phyloP scores from a whole-genome alignment of 176 grass and related monocot genomes.

The Oryza officinalis region DNA sequence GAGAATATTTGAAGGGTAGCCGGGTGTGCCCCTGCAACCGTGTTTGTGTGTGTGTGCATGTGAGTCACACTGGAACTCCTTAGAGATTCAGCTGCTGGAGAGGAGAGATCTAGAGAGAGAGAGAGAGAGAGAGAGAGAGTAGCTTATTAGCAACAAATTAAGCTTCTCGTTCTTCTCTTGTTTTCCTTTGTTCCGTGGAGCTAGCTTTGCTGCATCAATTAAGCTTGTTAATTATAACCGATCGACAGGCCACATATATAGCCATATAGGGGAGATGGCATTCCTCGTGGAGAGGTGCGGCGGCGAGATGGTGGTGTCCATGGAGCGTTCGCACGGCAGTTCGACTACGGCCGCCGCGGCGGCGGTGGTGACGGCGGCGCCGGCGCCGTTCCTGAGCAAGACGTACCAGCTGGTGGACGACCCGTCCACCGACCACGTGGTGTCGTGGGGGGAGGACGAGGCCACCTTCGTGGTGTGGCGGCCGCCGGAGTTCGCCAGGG shows the following conservation, averaged over 20 bases:
- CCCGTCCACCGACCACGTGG: slow-evolving; percentile 66
- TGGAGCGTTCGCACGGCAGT: slow-evolving; percentile 39
- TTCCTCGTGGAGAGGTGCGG: slow-evolving; percentile 45
- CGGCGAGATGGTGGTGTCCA: slow-evolving; percentile 40
- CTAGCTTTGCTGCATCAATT: background rate
- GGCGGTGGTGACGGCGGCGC: slow-evolving; percentile 7
- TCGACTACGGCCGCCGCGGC: no score
- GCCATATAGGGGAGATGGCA: slow-evolving; percentile 4
- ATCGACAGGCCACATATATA: no score
- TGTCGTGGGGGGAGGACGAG: slow-evolving; percentile 78
- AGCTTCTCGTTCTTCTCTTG: background rate
- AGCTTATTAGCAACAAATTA: background rate
- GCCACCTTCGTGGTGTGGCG: slow-evolving; percentile 83
- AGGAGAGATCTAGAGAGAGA: slow-evolving; percentile 3
- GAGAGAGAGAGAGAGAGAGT: no score
- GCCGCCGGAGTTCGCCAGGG: slow-evolving; percentile 75
- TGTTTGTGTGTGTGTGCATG: background rate
- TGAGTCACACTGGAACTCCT: slow-evolving; percentile 10
- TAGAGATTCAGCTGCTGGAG: slow-evolving; percentile 30
- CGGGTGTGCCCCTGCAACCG: slow-evolving; percentile 7
- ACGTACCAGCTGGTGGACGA: slow-evolving; percentile 86
- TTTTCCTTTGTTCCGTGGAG: background rate
- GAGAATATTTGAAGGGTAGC: slow-evolving; percentile 45
- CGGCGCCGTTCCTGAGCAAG: slow-evolving; percentile 85
- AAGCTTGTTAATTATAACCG: no score